Evolutionary conservation across 208 protist species (phyloP).

Genomic region (Trypanosomatidae sp.): DNA sequence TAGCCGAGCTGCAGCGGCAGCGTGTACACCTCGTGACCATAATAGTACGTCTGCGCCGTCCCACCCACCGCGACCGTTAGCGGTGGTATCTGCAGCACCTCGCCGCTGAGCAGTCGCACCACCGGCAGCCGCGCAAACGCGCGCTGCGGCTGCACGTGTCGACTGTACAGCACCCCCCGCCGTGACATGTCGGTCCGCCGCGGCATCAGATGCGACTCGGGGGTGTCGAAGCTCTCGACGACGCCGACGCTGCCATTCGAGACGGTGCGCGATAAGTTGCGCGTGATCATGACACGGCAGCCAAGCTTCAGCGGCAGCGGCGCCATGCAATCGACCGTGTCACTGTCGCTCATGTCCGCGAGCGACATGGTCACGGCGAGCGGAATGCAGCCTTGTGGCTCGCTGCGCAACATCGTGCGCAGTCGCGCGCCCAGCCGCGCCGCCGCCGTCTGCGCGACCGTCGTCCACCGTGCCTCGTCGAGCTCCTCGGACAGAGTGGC

Average conservation of each 20-base stretch:
- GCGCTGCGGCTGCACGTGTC: slow-evolving; percentile 10
- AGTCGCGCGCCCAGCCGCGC: slow-evolving; percentile 23
- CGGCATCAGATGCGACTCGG: slow-evolving; percentile 56
- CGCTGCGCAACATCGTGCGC: slow-evolving; percentile 20
- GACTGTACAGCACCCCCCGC: slow-evolving; percentile 6
- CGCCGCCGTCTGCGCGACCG: slow-evolving; percentile 22
- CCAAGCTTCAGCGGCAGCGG: slow-evolving; percentile 78
- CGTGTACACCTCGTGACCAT: slow-evolving; percentile 60
- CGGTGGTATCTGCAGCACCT: slow-evolving; percentile 72
- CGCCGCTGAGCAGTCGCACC: slow-evolving; percentile 59
- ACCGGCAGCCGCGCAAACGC: slow-evolving; percentile 60
- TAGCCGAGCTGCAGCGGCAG: slow-evolving; percentile 83
- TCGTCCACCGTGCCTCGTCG: too few species aligned
- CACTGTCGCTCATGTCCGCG: slow-evolving; percentile 31
- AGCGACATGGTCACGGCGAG: slow-evolving; percentile 52
- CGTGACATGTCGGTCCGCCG: slow-evolving; percentile 10
- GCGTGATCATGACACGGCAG: slow-evolving; percentile 82
- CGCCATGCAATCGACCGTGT: slow-evolving; percentile 28
- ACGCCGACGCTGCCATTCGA: slow-evolving; percentile 82
- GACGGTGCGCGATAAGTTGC: slow-evolving; percentile 77
- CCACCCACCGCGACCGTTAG: slow-evolving; percentile 43
- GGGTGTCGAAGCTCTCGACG: slow-evolving; percentile 70
- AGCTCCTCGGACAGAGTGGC: too few species aligned
- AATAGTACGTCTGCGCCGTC: slow-evolving; percentile 62
- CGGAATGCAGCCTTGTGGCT: slow-evolving; percentile 32